phyloP scores from a whole-genome alignment of 208 protist genomes.

The Entamoeba nuttalli region DNA sequence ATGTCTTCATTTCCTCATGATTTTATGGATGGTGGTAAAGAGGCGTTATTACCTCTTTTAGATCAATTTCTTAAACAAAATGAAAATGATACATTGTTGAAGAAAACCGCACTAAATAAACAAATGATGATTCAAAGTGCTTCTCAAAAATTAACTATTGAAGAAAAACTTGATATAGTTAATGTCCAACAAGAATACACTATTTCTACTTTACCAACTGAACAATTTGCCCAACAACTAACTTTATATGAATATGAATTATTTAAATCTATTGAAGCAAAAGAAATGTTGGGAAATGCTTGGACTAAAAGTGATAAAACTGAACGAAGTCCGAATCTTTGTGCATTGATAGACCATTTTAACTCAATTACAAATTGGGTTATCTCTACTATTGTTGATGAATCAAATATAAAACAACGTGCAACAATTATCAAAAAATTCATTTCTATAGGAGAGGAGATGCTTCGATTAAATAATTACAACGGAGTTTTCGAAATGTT shows the following conservation, averaged over 20 bases:
- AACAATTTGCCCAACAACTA: not conserved
- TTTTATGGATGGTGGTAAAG: not conserved
- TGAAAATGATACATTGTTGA: not conserved
- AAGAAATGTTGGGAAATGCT: not conserved
- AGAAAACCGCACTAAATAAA: not conserved
- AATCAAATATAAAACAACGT: not conserved
- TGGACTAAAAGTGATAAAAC: not conserved
- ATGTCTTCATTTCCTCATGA: not conserved
- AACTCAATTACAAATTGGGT: not conserved
- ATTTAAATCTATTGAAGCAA: not conserved
- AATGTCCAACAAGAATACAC: not conserved
- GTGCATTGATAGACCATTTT: not conserved
- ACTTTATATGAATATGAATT: not conserved
- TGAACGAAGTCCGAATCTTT: not conserved
- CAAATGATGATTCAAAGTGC: not conserved
- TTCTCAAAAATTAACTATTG: not conserved
- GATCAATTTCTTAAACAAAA: not conserved
- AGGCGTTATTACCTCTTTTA: not conserved
- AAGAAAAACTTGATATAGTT: not conserved
- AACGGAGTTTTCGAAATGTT: not conserved
- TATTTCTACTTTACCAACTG: not conserved
- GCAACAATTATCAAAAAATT: not conserved
- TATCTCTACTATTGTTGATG: not conserved
- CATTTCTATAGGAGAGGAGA: not conserved
- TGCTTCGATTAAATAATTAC: not conserved